Base-by-base conservation (phyloP, 1,284 basidiomycete genomes). In the Schizopora paradoxa region DNA sequence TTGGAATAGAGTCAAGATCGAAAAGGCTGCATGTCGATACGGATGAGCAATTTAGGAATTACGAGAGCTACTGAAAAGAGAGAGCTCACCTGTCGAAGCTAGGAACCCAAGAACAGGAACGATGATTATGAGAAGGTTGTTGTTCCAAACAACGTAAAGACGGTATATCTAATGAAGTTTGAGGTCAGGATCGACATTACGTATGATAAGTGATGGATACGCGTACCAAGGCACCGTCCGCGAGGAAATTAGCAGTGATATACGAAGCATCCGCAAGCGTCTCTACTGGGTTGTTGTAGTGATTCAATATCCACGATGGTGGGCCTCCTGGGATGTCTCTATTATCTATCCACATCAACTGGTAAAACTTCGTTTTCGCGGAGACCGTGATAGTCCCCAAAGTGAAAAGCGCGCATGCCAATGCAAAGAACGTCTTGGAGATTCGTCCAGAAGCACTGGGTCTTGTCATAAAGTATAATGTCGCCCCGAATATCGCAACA, bases 141-240 rank as follows among this genome's bases (percentile, higher is more conserved):
- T 45, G 10, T 53, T 46, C 37, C 53, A 62, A 10, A 62, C 51
- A n/a, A 56, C 48, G n/a, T 55, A 47, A 28, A 53, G 56, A 6
- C 59, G 58, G 40, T 56, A 59, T 8, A 63, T 32, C 60, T 62
- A 40, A 18, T 34, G 10, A 11, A n/a, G 29, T 8, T n/a, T 7
- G n/a, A 13, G 22, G 8, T 43, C 38, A 40, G 18, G 18, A 29
- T 21, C 33, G 21, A 29, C 19, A 23, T 10, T 22, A 16, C 6
- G n/a, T 10, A 3, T 14, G 7, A 13, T 13, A 21, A 33, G 6
- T 18, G 36, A 8, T 13, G 1, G 18, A 10, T 4, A 51, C 56
- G n/a, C n/a, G 19, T 35, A 62, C 62, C 47, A 65, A 38, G 14
- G 63, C 50, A 8, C 48, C 56, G 39, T 59, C 56, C 5, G 58